phyloP scores from a whole-genome alignment of 129 eudicot genomes.

The Lactuca saligna region DNA sequence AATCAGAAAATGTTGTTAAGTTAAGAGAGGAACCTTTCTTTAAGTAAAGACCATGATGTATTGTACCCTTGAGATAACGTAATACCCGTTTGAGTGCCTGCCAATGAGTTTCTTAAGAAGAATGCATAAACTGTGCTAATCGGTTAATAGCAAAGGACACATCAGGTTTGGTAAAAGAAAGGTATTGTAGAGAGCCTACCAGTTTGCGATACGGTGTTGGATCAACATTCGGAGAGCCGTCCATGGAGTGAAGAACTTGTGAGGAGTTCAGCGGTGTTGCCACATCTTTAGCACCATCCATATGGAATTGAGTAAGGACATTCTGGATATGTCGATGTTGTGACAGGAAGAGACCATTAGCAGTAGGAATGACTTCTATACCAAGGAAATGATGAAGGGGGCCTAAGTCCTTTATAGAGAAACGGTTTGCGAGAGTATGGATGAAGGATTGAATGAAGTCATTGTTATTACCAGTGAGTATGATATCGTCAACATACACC shows the following conservation, averaged over 20 bases:
- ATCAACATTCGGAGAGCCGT: background rate
- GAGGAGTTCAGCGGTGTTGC: conserved; percentile 16
- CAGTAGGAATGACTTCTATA: conserved; percentile 3
- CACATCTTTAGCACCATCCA: conserved; percentile 14
- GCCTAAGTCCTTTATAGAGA: conserved; percentile 17
- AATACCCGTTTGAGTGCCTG: background rate
- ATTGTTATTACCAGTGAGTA: conserved; percentile 2
- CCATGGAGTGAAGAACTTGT: background rate
- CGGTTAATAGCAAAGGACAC: conserved; percentile 14
- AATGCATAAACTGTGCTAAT: conserved; percentile 28
- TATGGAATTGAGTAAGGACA: background rate
- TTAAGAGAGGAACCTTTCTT: background rate
- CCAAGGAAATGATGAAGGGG: conserved; percentile 24
- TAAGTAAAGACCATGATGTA: background rate
- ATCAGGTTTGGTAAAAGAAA: conserved; percentile 5
- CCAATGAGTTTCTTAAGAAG: background rate
- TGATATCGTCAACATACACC: conserved; percentile 33
- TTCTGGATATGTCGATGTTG: conserved; percentile 21
- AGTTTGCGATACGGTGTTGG: conserved; percentile 6
- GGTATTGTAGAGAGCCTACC: conserved; percentile 4
- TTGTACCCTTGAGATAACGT: conserved; percentile 13
- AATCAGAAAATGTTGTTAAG: conserved; percentile 4
- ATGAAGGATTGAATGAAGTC: background rate
- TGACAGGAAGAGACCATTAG: conserved; percentile 11
- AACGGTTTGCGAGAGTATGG: background rate